Evolutionary conservation across 2,329 filamentous ascomycete species (phyloP), one percentile per base, ranked within the genome.

Genomic region (Hymenoscyphus albidus): DNA sequence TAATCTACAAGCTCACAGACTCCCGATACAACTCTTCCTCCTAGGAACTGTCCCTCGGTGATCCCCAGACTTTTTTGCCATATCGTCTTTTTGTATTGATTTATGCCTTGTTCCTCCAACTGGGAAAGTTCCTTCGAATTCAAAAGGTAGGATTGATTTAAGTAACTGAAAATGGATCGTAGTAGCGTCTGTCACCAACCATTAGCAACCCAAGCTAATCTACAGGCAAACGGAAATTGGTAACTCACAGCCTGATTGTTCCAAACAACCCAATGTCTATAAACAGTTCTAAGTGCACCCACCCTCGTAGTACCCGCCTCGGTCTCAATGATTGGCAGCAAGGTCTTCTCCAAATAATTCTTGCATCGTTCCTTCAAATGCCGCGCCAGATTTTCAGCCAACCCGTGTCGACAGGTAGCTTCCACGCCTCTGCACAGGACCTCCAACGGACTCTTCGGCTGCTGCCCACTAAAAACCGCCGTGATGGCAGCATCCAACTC

Each of bases 371-470:
- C 79, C 68, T 86, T 83, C 59, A 98, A 80, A 74, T 85, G 83
- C 51, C 83, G 80, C 71, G 88, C 90, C 62, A 97, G 78, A 62
- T 86, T 82, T 18, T 84, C 82, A 1, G 91, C 89, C 71, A 87
- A 85, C 1, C 89, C 90, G 71, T 90, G 89, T 62, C 92, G 85
- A 76, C 95, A 99, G 12, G 96, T 83, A 74, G 97, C 93, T 81
- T 99, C 95, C 1, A 96, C 92, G 4, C 91, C 92, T 59, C 92
- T 87, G 76, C 97, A 98, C 14, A 99, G 81, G 71, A 91, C 88
- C 77, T 98, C 95, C 44, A 96, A 81, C n/a, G 93, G 93, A 66
- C 85, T 81, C n/a, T 79, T 78, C 1, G 90, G 85, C 62, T 84
- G 84, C 65, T 81, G 77, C 51, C 85, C 84, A 6, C 80, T 80